Evolutionary conservation across 2,329 filamentous ascomycete genomes (phyloP).

Genomic region (Colletotrichum sp.): DNA sequence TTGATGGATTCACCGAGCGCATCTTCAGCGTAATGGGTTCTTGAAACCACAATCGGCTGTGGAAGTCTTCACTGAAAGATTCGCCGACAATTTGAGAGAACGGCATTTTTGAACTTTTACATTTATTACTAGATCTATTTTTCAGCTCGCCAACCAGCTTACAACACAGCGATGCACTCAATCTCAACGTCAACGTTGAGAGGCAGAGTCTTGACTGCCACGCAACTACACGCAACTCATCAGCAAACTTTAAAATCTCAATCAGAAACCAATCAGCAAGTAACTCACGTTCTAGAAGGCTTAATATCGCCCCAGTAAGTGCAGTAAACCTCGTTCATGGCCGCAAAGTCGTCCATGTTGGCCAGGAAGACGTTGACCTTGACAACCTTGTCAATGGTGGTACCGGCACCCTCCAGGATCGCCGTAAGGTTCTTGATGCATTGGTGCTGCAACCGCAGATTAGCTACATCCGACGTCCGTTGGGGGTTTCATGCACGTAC

Average conservation of each 20-base stretch:
- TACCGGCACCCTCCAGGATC: slow-evolving; percentile 72
- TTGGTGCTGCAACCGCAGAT: slow-evolving; percentile 44
- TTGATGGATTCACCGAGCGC: too few relatives aligned
- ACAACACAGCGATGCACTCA: slow-evolving; percentile 36
- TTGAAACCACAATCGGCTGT: too few relatives aligned
- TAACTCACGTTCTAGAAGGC: slow-evolving; percentile 46
- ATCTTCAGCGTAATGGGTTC: too few relatives aligned
- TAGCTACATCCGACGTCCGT: not conserved
- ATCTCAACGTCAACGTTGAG: slow-evolving; percentile 37
- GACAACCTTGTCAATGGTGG: slow-evolving; percentile 68
- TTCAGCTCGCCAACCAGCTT: not conserved
- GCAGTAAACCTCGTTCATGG: slow-evolving; percentile 77
- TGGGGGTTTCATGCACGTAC: slow-evolving; percentile 28
- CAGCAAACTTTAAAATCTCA: not conserved
- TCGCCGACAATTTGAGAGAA: too few relatives aligned
- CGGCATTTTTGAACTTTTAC: not conserved
- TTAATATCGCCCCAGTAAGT: slow-evolving; percentile 67
- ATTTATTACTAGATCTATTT: not conserved
- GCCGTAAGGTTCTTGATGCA: slow-evolving; percentile 75
- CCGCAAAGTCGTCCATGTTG: slow-evolving; percentile 75
- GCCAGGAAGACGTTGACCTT: slow-evolving; percentile 77
- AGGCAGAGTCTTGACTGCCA: slow-evolving; percentile 38
- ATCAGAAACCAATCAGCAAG: rapidly evolving
- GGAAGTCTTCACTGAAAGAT: too few relatives aligned
- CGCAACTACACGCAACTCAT: slow-evolving; percentile 27